phyloP scores from a whole-genome alignment of 148 eudicot species.

The Heliamphora exappendiculata region DNA sequence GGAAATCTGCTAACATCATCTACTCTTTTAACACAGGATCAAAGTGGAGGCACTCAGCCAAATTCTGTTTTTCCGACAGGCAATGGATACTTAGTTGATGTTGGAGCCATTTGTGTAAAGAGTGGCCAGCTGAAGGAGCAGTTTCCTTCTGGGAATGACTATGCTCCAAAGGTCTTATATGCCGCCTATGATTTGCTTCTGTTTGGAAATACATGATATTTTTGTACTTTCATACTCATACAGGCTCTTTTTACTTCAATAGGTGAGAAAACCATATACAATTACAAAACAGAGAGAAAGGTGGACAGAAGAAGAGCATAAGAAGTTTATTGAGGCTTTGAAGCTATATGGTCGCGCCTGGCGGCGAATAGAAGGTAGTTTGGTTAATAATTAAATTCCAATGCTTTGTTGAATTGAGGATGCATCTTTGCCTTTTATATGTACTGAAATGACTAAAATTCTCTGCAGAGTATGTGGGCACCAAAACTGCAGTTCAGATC shows the following conservation, averaged over 20 bases:
- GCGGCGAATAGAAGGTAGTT: conserved; percentile 79
- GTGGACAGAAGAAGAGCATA: conserved; percentile 95
- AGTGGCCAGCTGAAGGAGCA: conserved; percentile 17
- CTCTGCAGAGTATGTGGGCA: conserved; percentile 73
- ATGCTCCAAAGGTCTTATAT: conserved; percentile 54
- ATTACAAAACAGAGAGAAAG: conserved; percentile 88
- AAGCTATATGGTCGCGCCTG: conserved; percentile 82
- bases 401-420: background rate
- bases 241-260: conserved; percentile 5
- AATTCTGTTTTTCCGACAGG: conserved; percentile 10
- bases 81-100: conserved; percentile 15
- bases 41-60: conserved; percentile 25
- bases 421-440: background rate
- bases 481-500: conserved; percentile 95
- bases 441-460: conserved; percentile 9
- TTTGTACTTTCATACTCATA: conserved; percentile 15
- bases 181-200: conserved; percentile 8
- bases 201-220: background rate
- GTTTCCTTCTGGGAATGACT: conserved; percentile 32
- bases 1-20: background rate
- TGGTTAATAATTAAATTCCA: background rate
- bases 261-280: conserved; percentile 85
- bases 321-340: conserved; percentile 79
- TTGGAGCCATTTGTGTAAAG: conserved; percentile 11
- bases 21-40: conserved; percentile 31